phyloP scores from a whole-genome alignment of 2,329 filamentous ascomycete genomes.

The Hymenoscyphus scutula region DNA sequence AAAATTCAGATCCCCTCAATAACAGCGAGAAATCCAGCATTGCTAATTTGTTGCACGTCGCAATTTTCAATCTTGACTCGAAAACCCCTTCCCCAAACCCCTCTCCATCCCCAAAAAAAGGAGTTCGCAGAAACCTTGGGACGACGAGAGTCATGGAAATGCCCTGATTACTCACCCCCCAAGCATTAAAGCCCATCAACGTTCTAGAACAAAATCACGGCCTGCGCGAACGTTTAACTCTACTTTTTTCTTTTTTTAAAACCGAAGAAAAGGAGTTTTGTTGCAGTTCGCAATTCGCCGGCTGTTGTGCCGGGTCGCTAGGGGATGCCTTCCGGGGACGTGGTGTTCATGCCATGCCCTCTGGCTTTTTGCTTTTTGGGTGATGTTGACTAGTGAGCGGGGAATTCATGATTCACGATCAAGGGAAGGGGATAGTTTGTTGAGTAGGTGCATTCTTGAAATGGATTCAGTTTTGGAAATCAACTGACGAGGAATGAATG shows the following conservation, averaged over 20 bases:
- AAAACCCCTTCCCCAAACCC: not conserved
- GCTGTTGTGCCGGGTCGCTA: conserved; percentile 3
- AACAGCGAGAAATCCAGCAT: not conserved
- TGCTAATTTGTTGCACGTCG: not conserved
- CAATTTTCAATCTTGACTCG: not conserved
- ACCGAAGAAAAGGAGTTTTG: not conserved
- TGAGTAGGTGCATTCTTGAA: no score
- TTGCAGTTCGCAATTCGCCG: conserved; percentile 2
- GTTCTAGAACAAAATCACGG: conserved; percentile 12
- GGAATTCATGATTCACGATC: no score
- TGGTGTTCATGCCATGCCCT: not conserved
- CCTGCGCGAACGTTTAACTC: no score
- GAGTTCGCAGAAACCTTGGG: not conserved
- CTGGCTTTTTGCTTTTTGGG: not conserved
- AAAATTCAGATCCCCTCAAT: not conserved
- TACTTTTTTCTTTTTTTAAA: no score
- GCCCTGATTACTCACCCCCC: not conserved
- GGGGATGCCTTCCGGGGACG: not conserved
- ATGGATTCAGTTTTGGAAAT: no score
- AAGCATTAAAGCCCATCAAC: conserved; percentile 15
- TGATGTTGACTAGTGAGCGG: no score
- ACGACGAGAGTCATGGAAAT: not conserved
- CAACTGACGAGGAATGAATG: no score
- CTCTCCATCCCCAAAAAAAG: not conserved
- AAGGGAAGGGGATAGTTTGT: no score